A percentile compares a stretch with the other conserved stretches of the same genome.
Evolutionary conservation across 352 stramenopile genomes (phyloP).

Genomic region (Halophytophthora batemanensis): DNA sequence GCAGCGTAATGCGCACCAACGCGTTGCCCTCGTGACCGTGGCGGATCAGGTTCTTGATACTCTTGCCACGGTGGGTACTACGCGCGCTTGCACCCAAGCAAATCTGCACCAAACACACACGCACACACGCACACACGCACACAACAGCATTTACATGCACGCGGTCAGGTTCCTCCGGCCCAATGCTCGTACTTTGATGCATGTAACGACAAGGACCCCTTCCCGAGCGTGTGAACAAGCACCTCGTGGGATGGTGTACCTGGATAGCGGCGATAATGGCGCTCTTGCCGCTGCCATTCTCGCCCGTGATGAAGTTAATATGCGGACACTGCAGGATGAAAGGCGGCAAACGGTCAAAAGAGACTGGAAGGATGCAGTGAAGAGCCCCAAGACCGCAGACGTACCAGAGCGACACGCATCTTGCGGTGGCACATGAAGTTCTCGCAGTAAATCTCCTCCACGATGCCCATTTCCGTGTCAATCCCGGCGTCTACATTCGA

Average conservation of each 20-base stretch:
- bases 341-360: neutral
- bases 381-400: neutral
- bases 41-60: constrained; percentile 94
- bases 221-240: too few relatives aligned
- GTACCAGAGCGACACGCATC: constrained; percentile 80
- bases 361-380: too few relatives aligned
- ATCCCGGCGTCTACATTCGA: constrained; percentile 27
- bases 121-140: constrained; percentile 37
- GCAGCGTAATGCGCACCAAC: constrained; percentile 92
- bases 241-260: constrained; percentile 52
- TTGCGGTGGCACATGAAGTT: constrained; percentile 99
- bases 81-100: constrained; percentile 93
- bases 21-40: constrained; percentile 85
- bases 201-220: too few relatives aligned
- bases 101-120: constrained; percentile 88
- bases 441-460: constrained; percentile 94
- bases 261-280: constrained; percentile 97
- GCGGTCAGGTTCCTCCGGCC: neutral
- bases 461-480: constrained; percentile 89
- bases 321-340: constrained; percentile 38
- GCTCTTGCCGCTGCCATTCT: constrained; percentile 95
- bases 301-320: constrained; percentile 90
- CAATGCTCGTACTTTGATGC: too few relatives aligned
- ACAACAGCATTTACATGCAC: neutral
- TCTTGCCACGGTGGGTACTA: constrained; percentile 93